Evolutionary conservation across 306 rosid genomes (phyloP).

Genomic region (Senna tora): DNA sequence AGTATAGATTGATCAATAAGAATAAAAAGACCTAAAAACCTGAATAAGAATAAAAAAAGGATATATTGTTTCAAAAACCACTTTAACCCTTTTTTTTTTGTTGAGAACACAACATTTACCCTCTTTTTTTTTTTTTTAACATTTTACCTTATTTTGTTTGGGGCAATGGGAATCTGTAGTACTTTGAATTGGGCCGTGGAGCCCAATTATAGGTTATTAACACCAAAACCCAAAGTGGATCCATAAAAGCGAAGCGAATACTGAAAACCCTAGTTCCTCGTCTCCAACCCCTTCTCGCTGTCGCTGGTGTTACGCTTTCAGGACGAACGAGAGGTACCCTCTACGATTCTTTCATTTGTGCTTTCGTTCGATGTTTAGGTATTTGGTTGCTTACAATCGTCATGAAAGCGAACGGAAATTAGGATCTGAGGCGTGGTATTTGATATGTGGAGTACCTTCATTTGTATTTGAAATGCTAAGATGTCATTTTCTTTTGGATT

Average conservation of each 20-base stretch:
- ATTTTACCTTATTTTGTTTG: too few relatives aligned
- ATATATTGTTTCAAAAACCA: too few relatives aligned
- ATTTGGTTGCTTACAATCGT: not conserved
- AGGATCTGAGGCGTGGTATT: not conserved
- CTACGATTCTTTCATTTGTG: not conserved
- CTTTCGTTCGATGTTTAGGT: not conserved
- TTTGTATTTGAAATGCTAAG: not conserved
- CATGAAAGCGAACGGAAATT: too few relatives aligned
- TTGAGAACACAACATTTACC: too few relatives aligned
- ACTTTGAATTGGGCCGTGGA: too few relatives aligned
- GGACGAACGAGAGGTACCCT: slow-evolving; percentile 27
- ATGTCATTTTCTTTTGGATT: not conserved
- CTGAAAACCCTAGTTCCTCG: slow-evolving; percentile 25
- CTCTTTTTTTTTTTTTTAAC: too few relatives aligned
- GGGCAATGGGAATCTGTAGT: too few relatives aligned
- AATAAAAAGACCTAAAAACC: too few relatives aligned
- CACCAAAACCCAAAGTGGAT: not conserved
- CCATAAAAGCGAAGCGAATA: not conserved
- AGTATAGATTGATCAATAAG: too few relatives aligned
- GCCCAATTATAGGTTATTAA: too few relatives aligned
- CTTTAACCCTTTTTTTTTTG: too few relatives aligned
- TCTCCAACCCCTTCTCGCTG: not conserved
- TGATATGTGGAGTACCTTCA: not conserved
- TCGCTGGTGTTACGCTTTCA: slow-evolving; percentile 25
- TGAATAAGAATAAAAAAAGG: too few relatives aligned